phyloP scores from a whole-genome alignment of 306 rosid genomes.

The Prunus dulcis region DNA sequence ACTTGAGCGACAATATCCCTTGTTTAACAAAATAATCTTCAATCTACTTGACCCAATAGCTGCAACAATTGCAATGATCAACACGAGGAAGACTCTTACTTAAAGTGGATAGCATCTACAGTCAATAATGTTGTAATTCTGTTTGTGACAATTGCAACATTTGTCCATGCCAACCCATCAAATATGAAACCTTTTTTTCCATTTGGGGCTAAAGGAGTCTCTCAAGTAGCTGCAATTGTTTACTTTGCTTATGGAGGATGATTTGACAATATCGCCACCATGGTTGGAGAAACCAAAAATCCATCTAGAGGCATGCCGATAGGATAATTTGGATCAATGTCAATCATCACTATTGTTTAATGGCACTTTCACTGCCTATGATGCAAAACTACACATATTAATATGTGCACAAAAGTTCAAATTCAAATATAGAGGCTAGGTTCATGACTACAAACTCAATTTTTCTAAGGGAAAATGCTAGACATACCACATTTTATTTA shows the following conservation, averaged over 20 bases:
- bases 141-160: slow-evolving; percentile 53
- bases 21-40: too few species aligned
- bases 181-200: slow-evolving; percentile 61
- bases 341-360: slow-evolving; percentile 62
- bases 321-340: slow-evolving; percentile 70
- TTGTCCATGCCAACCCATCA: slow-evolving; percentile 42
- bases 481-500: too few species aligned
- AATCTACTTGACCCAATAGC: slow-evolving; percentile 63
- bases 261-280: slow-evolving; percentile 62
- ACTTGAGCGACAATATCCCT: too few species aligned
- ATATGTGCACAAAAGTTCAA: background rate
- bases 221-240: slow-evolving; percentile 63
- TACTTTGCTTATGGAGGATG: slow-evolving; percentile 68
- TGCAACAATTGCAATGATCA: slow-evolving; percentile 44
- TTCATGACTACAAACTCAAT: background rate
- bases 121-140: slow-evolving; percentile 45
- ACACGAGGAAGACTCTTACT: slow-evolving; percentile 63
- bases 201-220: slow-evolving; percentile 51
- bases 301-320: slow-evolving; percentile 66
- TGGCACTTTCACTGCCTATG: slow-evolving; percentile 70
- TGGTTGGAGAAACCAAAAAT: slow-evolving; percentile 76
- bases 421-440: background rate
- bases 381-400: slow-evolving; percentile 64
- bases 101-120: slow-evolving; percentile 74
- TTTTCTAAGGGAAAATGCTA: too few species aligned